Base-by-base conservation (phyloP, 306 rosid genomes). In the Parietaria judaica region DNA sequence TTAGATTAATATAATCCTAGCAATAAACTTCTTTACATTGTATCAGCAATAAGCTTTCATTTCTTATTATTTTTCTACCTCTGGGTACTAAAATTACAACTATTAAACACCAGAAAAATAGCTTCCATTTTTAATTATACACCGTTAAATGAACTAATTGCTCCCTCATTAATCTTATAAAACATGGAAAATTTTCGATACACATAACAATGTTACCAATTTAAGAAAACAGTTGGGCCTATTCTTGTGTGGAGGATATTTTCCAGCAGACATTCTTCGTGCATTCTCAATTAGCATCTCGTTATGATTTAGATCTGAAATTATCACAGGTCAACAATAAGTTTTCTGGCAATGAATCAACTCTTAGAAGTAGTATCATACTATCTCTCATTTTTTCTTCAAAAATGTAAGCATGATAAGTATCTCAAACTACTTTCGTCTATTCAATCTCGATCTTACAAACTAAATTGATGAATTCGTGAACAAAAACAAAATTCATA, bases 221-320 rank as follows among this genome's bases (percentile, higher is more conserved):
- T 91, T 82, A 65, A 92, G 88, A 72, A 83, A 74, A 86, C 95
- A 72, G 68, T 65, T 83, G 3, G 98, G 98, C 68, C 71, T 78
- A 58, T 54, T 70, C 80, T 75, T 85, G 82, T 79, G 72, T 8
- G 47, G 74, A 47, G 84, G 70, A 52, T 73, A 73, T 44, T 63
- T 85, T 67, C 88, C 88, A 43, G 90, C 76, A 66, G 81, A 85
- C 96, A 85, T 75, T 74, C 75, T 77, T 64, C 84, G 83, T 68
- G 86, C 80, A 73, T 79, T 77, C 86, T 70, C 86, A 83, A 82
- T 75, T 82, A 77, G 91, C 67, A 75, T 67, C 70, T 64, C 79
- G 60, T 58, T 70, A 39, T 11, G 55, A 14, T 51, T 81, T 56
- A 79, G 72, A 76, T 83, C 96, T 90, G 87, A 74, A 70, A 70